Conservation (phyloP, 768 basidiomycete species). For the Stropharia rugosoannulata region DNA sequence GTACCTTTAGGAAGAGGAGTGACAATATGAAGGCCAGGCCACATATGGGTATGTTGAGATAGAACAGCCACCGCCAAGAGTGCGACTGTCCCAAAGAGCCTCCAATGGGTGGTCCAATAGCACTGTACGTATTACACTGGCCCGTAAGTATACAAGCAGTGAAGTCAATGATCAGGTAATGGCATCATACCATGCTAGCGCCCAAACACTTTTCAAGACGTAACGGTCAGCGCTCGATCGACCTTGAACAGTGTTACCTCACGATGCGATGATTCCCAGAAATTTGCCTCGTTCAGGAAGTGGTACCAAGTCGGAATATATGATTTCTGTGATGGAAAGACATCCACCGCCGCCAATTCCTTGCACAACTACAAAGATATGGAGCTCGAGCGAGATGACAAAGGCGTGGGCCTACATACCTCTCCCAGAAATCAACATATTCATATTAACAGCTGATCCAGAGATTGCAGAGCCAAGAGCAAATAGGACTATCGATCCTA, state of each 20-base stretch:
- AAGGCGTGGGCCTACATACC: no score
- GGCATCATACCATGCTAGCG: no score
- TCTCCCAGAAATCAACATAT: slow-evolving; percentile 6
- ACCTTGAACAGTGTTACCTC: background rate
- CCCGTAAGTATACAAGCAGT: no score
- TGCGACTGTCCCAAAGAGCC: slow-evolving; percentile 4
- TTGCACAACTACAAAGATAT: no score
- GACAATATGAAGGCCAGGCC: background rate
- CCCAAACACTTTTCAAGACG: no score
- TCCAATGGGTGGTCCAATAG: slow-evolving; percentile 8
- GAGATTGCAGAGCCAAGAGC: slow-evolving; percentile 4
- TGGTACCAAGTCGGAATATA: slow-evolving; percentile 7
- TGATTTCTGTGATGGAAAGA: slow-evolving; percentile 6
- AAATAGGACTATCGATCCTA: slow-evolving; percentile 1
- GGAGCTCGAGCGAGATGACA: no score
- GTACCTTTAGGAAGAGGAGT: background rate
- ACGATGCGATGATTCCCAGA: slow-evolving; percentile 8
- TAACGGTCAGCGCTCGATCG: no score
- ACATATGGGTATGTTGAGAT: slow-evolving; percentile 6
- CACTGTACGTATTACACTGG: slow-evolving; percentile 1
- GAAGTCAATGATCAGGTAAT: no score
- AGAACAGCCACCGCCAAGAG: slow-evolving; percentile 10
- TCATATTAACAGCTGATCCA: slow-evolving; percentile 6
- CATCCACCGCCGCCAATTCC: slow-evolving; percentile 8
- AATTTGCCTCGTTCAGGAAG: slow-evolving; percentile 5